Percentiles rank a stretch among this genome's conserved stretches.
Evolutionary conservation across 192 early-diverging fungal genomes (phyloP).

Genomic region (Geranomyces variabilis): DNA sequence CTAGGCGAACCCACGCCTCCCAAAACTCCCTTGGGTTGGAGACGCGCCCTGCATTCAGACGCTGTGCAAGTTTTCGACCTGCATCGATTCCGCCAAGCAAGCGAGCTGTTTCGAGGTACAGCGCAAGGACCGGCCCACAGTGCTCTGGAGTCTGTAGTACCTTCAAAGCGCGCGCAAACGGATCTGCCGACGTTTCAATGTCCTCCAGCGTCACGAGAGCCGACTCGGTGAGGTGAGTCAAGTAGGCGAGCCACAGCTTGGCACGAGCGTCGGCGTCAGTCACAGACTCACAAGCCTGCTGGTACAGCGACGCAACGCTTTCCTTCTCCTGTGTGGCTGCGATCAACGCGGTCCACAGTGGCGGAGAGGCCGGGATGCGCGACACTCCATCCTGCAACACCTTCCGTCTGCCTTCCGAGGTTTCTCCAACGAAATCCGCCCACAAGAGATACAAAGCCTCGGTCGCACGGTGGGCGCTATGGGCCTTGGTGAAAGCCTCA

Average conservation of each 20-base stretch:
- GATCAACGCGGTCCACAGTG: conserved; percentile 49
- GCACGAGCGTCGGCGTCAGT: neutral
- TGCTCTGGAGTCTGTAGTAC: neutral
- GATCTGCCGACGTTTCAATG: neutral
- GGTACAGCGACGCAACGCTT: neutral
- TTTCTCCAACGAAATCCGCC: conserved; percentile 22
- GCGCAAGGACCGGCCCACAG: neutral
- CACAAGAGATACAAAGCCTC: conserved; percentile 59
- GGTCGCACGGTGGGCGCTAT: conserved; percentile 47
- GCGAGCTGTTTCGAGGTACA: neutral
- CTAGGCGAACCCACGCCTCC: conserved; percentile 5
- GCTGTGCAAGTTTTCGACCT: neutral
- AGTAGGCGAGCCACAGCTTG: neutral
- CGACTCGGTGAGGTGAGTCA: neutral
- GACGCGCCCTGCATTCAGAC: neutral
- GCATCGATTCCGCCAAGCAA: neutral
- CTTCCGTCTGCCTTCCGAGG: neutral
- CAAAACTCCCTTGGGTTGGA: conserved; percentile 8
- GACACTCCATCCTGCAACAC: conserved; percentile 45
- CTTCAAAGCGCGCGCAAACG: conserved; percentile 1
- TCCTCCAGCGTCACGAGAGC: neutral
- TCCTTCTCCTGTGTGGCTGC: neutral
- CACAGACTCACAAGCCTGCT: neutral
- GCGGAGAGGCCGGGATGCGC: conserved; percentile 41
- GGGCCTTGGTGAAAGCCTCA: conserved; percentile 52